Evolutionary conservation across 2,329 filamentous ascomycete genomes (phyloP).

Genomic region (Huntiella abstrusa): DNA sequence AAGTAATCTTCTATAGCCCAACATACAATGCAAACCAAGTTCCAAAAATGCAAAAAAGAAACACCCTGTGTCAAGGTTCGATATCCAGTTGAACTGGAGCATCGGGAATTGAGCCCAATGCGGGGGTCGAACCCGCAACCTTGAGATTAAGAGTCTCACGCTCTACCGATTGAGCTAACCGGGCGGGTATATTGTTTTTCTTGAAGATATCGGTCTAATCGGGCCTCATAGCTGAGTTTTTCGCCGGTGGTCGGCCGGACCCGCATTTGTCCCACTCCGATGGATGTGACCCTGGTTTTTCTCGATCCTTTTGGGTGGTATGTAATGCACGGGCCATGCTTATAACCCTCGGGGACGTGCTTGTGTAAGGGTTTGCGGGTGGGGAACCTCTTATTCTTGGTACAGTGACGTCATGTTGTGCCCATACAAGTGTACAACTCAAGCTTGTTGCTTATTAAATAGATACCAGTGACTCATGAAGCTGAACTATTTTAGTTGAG

Average conservation of each 20-base stretch:
- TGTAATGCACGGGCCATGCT: background rate
- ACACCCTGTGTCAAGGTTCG: conserved; percentile 4
- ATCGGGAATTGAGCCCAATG: conserved; percentile 14
- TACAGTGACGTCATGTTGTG: too few relatives aligned
- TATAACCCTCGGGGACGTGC: too few relatives aligned
- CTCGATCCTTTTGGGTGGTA: background rate
- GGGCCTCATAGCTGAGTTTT: background rate
- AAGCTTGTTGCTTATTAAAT: too few relatives aligned
- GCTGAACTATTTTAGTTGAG: too few relatives aligned
- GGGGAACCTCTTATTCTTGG: too few relatives aligned
- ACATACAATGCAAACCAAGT: background rate
- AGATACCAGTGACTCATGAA: too few relatives aligned
- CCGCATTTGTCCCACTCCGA: background rate
- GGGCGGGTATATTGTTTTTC: conserved; percentile 17
- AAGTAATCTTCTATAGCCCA: background rate
- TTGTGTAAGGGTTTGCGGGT: too few relatives aligned
- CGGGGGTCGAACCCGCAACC: conserved; percentile 25
- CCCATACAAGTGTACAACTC: too few relatives aligned
- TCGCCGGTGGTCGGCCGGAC: too few relatives aligned
- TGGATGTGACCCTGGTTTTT: background rate
- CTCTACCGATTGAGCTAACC: conserved; percentile 55
- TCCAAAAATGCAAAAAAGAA: background rate
- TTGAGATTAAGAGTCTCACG: conserved; percentile 47
- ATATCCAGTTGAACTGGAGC: conserved; percentile 10
- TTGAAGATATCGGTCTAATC: background rate